A percentile compares a stretch with the other conserved stretches of the same genome.
Conservation (phyloP, 495 filamentous ascomycete genomes). For the Aspergillus affinis region DNA sequence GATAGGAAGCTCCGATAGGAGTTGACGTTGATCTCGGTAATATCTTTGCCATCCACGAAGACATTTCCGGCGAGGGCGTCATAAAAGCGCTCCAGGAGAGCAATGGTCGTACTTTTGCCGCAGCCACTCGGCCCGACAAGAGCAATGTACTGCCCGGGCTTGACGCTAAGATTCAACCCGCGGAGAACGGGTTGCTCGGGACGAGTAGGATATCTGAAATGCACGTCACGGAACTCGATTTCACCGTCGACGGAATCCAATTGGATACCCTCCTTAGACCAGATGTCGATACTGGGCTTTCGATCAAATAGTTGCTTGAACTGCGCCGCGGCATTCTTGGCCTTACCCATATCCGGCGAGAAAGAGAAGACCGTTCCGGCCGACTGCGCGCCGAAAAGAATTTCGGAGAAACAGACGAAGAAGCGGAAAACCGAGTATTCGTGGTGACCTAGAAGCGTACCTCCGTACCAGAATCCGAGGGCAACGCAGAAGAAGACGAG, state of each 20-base stretch:
- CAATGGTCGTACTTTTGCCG: conserved; percentile 81
- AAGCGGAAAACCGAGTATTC: conserved; percentile 78
- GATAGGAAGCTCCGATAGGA: conserved; percentile 74
- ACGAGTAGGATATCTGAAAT: conserved; percentile 79
- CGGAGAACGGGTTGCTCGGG: conserved; percentile 78
- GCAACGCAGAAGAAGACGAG: conserved; percentile 80
- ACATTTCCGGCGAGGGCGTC: conserved; percentile 73
- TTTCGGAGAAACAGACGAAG: conserved; percentile 77
- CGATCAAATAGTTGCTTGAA: conserved; percentile 80
- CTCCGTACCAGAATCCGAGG: conserved; percentile 95
- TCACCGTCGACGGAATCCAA: conserved; percentile 60
- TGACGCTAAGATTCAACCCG: conserved; percentile 68
- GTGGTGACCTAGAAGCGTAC: conserved; percentile 65
- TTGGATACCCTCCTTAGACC: conserved; percentile 69
- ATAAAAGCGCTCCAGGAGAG: conserved; percentile 81
- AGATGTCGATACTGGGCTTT: conserved; percentile 74
- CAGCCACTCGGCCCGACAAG: conserved; percentile 81
- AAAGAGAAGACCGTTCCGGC: conserved; percentile 88
- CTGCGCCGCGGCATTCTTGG: conserved; percentile 72
- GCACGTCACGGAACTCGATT: conserved; percentile 77
- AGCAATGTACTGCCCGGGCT: conserved; percentile 76
- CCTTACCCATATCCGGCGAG: conserved; percentile 84
- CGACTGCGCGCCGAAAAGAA: conserved; percentile 81
- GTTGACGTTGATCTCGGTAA: conserved; percentile 71
- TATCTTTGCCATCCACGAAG: conserved; percentile 72